Evolutionary conservation across 345 rosid species (phyloP).

Genomic region (Clausena lansium): DNA sequence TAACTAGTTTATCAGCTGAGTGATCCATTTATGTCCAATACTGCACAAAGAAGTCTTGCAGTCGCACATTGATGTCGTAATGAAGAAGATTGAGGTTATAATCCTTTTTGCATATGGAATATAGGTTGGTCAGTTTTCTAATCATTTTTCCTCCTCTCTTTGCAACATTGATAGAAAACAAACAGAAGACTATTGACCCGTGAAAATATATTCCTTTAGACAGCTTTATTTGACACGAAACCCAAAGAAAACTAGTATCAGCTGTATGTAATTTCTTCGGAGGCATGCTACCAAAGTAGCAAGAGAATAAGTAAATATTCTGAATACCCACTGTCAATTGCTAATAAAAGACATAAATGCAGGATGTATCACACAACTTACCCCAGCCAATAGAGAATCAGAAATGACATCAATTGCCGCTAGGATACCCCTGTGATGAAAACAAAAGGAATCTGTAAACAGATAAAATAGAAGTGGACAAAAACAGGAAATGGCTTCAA

Average conservation of each 20-base stretch:
- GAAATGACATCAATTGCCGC: slow-evolving; percentile 89
- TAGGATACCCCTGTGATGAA: slow-evolving; percentile 77
- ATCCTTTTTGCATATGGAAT: not conserved
- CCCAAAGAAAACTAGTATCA: not conserved
- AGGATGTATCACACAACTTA: slow-evolving; percentile 27
- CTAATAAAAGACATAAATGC: not conserved
- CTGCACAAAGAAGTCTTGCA: not conserved
- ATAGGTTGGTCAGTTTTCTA: not conserved
- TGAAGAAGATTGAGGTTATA: not conserved
- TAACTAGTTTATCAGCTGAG: not conserved
- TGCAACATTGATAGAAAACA: not conserved
- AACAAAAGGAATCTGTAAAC: not conserved
- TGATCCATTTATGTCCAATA: not conserved
- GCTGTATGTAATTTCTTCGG: not conserved
- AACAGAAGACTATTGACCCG: not conserved
- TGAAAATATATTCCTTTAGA: not conserved
- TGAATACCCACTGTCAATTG: not conserved
- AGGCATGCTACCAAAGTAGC: not conserved
- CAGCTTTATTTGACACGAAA: not conserved
- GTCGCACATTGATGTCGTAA: not conserved
- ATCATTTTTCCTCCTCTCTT: not conserved
- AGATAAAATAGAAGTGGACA: not conserved
- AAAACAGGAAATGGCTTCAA: not conserved
- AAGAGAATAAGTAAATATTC: not conserved
- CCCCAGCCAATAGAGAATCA: slow-evolving; percentile 74